Percentiles rank a stretch among this genome's conserved stretches.
These are phyloP conservation scores for Choanephora cucurbitarum DNA, from an alignment of 371 early-diverging fungal genomes.

Conservation along the genomic window DNA sequence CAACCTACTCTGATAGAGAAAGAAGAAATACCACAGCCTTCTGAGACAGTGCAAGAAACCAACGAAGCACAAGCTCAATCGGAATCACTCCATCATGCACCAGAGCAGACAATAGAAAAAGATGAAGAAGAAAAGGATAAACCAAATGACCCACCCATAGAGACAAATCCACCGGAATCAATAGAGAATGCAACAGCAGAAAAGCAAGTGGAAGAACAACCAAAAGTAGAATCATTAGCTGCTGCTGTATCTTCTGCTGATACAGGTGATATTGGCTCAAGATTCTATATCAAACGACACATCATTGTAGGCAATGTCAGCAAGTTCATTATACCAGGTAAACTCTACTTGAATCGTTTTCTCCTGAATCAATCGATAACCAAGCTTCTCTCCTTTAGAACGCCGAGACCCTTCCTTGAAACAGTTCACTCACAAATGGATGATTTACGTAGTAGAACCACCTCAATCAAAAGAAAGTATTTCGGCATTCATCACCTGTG, in stretches of 20 bases:
- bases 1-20: neutral
- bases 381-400: no score
- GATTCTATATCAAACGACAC: conserved; percentile 83
- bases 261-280: conserved; percentile 62
- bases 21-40: neutral
- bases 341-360: no score
- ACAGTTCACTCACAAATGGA: conserved; percentile 86
- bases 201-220: neutral
- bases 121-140: neutral
- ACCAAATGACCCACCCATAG: neutral
- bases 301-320: conserved; percentile 88
- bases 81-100: neutral
- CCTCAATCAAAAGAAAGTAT: conserved; percentile 54
- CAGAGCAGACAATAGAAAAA: neutral
- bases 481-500: conserved; percentile 71
- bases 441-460: conserved; percentile 78
- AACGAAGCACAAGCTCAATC: neutral
- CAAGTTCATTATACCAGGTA: conserved; percentile 67
- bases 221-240: conserved; percentile 33
- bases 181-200: neutral
- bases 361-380: no score
- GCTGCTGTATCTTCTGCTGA: conserved; percentile 26
- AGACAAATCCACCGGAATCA: no score
- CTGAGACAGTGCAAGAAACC: neutral
- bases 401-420: conserved; percentile 63